Evolutionary conservation across 768 basidiomycete genomes (phyloP).

Genomic region (Coprinellus aureogranulatus): DNA sequence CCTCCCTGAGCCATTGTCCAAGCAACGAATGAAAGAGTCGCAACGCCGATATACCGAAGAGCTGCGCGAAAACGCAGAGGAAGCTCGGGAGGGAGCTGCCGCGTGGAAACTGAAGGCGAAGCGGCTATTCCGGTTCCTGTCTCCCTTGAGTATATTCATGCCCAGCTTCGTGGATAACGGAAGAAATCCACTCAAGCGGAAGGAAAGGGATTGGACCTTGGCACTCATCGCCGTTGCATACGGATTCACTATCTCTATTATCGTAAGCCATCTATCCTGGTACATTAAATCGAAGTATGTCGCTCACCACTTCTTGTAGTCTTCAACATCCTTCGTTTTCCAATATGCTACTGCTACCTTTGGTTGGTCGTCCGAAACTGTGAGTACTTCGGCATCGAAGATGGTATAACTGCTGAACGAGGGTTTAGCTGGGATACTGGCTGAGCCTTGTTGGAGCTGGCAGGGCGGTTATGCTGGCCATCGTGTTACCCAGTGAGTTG

Average conservation of each 20-base stretch:
- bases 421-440: slow-evolving; percentile 70
- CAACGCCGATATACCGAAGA: slow-evolving; percentile 35
- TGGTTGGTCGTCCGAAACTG: slow-evolving; percentile 65
- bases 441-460: slow-evolving; percentile 51
- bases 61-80: slow-evolving; percentile 17
- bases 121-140: slow-evolving; percentile 59
- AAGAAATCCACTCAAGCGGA: slow-evolving; percentile 38
- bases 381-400: slow-evolving; percentile 25
- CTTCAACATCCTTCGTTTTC: slow-evolving; percentile 54
- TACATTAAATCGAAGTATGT: no score
- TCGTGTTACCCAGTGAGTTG: slow-evolving; percentile 59
- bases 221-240: slow-evolving; percentile 52
- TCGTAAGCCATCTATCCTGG: no score
- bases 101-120: slow-evolving; percentile 27
- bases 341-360: slow-evolving; percentile 64
- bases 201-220: slow-evolving; percentile 63
- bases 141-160: slow-evolving; percentile 65
- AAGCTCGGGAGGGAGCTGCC: background rate
- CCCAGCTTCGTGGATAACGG: slow-evolving; percentile 35
- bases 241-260: slow-evolving; percentile 46
- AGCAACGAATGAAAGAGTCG: slow-evolving; percentile 43
- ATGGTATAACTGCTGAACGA: background rate
- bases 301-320: slow-evolving; percentile 49
- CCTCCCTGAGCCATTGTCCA: slow-evolving; percentile 77
- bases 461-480: slow-evolving; percentile 54